Percentiles rank a stretch among this genome's conserved stretches.
These are phyloP conservation scores for Chloromonas sp. DNA, from an alignment of 163 green algal genomes.

Conservation along the genomic window DNA sequence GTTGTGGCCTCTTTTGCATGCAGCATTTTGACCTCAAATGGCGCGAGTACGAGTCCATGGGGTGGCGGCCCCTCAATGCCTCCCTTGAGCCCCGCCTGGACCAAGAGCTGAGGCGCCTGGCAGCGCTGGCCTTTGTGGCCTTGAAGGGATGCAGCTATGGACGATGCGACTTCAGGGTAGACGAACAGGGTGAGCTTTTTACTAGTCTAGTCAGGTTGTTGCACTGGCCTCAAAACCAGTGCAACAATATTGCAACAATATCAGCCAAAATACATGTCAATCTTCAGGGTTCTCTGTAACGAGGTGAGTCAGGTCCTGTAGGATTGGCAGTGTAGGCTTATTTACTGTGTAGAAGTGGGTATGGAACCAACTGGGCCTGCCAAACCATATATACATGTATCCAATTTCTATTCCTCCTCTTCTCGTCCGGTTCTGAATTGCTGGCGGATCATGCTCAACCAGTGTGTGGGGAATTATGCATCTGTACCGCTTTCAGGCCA, in stretches of 20 bases:
- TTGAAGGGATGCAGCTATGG: constrained; percentile 14
- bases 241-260: too few relatives aligned
- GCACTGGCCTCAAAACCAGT: neutral
- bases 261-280: too few relatives aligned
- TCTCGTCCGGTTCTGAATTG: too few relatives aligned
- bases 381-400: neutral
- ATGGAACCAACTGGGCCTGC: too few relatives aligned
- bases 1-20: too few relatives aligned
- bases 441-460: too few relatives aligned
- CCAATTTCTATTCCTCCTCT: neutral
- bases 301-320: too few relatives aligned
- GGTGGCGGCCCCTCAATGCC: neutral
- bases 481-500: too few relatives aligned
- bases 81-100: constrained; percentile 2
- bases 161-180: constrained; percentile 17
- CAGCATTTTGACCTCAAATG: constrained; percentile 38
- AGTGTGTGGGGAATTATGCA: too few relatives aligned
- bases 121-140: constrained; percentile 8
- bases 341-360: too few relatives aligned
- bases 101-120: neutral
- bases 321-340: too few relatives aligned
- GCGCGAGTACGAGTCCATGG: constrained; percentile 11
- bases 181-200: neutral
- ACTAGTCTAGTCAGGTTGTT: neutral
- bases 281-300: too few relatives aligned